phyloP scores from a whole-genome alignment of 2,329 filamentous ascomycete species.

The Pseudogymnoascus sp. region DNA sequence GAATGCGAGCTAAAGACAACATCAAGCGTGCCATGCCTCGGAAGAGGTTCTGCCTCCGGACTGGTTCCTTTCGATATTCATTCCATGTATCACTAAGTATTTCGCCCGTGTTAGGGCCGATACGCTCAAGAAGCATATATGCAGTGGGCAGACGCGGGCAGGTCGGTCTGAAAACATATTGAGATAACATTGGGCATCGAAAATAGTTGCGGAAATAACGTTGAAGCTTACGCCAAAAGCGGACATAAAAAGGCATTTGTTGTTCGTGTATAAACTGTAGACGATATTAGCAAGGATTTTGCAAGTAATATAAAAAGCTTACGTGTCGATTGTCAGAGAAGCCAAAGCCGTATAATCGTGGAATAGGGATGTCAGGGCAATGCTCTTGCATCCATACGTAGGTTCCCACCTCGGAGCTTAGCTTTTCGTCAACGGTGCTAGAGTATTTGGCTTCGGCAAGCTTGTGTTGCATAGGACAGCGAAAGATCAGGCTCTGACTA shows the following conservation, averaged over 20 bases:
- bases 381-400: slow-evolving; percentile 30
- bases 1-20: slow-evolving; percentile 20
- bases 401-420: slow-evolving; percentile 28
- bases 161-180: slow-evolving; percentile 13
- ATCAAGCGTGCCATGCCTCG: slow-evolving; percentile 25
- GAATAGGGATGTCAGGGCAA: slow-evolving; percentile 27
- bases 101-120: slow-evolving; percentile 19
- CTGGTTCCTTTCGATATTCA: slow-evolving; percentile 15
- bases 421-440: slow-evolving; percentile 30
- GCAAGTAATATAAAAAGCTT: neutral
- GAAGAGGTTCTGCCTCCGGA: slow-evolving; percentile 26
- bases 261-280: slow-evolving; percentile 18
- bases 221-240: slow-evolving; percentile 16
- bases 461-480: slow-evolving; percentile 24
- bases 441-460: slow-evolving; percentile 21
- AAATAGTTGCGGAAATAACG: slow-evolving; percentile 15
- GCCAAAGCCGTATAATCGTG: slow-evolving; percentile 25
- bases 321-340: slow-evolving; percentile 19
- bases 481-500: slow-evolving; percentile 23
- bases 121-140: slow-evolving; percentile 20
- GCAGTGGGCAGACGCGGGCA: slow-evolving; percentile 12
- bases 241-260: slow-evolving; percentile 17
- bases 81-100: slow-evolving; percentile 27
- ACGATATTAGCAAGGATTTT: slow-evolving; percentile 12
- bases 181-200: slow-evolving; percentile 15